phyloP scores from a whole-genome alignment of 768 basidiomycete species.

The Leccinum variicolor region DNA sequence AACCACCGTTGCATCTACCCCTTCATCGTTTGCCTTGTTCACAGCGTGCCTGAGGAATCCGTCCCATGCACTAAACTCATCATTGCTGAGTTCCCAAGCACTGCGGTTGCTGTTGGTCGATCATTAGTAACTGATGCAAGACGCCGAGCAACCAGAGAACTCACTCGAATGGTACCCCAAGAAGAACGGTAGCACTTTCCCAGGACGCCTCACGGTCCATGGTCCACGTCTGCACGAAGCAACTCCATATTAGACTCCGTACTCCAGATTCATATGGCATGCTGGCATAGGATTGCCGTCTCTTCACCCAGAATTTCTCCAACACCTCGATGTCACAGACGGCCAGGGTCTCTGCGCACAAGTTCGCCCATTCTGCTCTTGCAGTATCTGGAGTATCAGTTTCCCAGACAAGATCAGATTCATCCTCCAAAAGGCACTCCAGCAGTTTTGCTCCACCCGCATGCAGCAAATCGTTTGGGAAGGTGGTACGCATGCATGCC shows the following conservation, averaged over 20 bases:
- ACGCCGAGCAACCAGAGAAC: constrained; percentile 23
- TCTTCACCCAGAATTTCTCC: constrained; percentile 48
- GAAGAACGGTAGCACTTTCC: constrained; percentile 50
- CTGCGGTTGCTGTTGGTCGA: constrained; percentile 33
- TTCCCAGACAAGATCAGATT: constrained; percentile 42
- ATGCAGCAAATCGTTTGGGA: constrained; percentile 42
- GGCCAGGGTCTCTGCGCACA: constrained; percentile 55
- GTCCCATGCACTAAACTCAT: constrained; percentile 62
- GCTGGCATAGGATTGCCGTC: constrained; percentile 18
- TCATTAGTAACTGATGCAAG: constrained; percentile 4
- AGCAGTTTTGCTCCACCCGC: constrained; percentile 47
- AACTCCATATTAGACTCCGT: constrained; percentile 54
- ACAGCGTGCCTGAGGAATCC: constrained; percentile 48
- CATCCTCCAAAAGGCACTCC: constrained; percentile 45
- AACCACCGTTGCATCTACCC: constrained; percentile 48
- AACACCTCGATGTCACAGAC: constrained; percentile 47
- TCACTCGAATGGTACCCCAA: constrained; percentile 64
- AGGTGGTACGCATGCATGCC: constrained; percentile 40
- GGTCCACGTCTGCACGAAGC: constrained; percentile 55
- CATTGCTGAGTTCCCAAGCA: constrained; percentile 50
- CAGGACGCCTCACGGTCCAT: constrained; percentile 43
- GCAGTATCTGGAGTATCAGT: constrained; percentile 43
- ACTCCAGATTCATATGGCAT: constrained; percentile 39
- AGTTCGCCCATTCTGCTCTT: constrained; percentile 52
- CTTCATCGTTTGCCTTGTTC: constrained; percentile 58